phyloP scores from a whole-genome alignment of 805 yeast genomes.

The Komagataella populi region DNA sequence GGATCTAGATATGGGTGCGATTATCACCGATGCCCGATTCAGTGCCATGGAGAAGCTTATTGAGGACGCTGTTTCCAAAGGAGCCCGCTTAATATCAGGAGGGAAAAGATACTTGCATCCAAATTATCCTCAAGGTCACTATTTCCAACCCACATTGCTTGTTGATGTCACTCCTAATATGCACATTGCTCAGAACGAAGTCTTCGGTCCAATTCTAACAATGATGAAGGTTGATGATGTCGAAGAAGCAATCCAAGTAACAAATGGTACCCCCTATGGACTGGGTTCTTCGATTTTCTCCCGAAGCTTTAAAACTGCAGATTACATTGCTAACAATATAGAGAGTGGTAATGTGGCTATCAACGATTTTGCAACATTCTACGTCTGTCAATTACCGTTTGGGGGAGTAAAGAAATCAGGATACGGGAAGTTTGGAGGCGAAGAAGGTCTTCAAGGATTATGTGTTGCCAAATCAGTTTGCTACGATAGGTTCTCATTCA shows the following conservation, averaged over 20 bases:
- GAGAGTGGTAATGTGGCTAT: conserved; percentile 89
- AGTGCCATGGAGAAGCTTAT: conserved; percentile 52
- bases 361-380: conserved; percentile 94
- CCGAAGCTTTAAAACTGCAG: conserved; percentile 37
- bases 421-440: conserved; percentile 96
- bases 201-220: conserved; percentile 85
- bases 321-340: conserved; percentile 47
- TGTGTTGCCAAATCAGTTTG: conserved; percentile 83
- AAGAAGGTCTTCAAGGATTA: conserved; percentile 86
- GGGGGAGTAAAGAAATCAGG: conserved; percentile 94
- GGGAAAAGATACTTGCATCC: conserved; percentile 79
- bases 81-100: conserved; percentile 74
- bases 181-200: conserved; percentile 80
- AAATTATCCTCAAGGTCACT: conserved; percentile 90
- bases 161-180: conserved; percentile 67
- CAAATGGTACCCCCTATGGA: conserved; percentile 81
- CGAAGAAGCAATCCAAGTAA: conserved; percentile 58
- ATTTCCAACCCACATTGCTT: conserved; percentile 80
- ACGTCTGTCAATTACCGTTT: conserved; percentile 92
- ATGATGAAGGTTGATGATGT: conserved; percentile 58
- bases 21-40: conserved; percentile 71
- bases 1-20: conserved; percentile 93
- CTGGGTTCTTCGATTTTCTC: conserved; percentile 91
- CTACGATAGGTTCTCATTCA: conserved; percentile 65
- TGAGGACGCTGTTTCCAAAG: conserved; percentile 58